A percentile compares a stretch with the other conserved stretches of the same genome.
Evolutionary conservation across 2,329 filamentous ascomycete genomes (phyloP).

Genomic region (Hypoxylon sp.): DNA sequence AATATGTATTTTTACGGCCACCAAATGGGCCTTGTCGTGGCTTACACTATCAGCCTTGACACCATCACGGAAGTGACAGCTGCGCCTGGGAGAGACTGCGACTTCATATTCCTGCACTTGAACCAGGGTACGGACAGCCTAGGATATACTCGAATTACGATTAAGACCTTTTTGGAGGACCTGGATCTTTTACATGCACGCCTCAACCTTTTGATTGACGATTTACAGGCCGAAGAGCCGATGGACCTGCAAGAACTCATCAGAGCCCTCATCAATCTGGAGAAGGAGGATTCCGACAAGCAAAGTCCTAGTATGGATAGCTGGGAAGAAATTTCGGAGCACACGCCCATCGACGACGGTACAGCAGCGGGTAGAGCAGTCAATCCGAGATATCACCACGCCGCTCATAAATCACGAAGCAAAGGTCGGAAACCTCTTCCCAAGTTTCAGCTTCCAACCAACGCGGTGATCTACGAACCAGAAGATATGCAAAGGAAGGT

Average conservation of each 20-base stretch:
- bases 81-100: conserved; percentile 88
- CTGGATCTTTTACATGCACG: conserved; percentile 83
- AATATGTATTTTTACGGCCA: conserved; percentile 98
- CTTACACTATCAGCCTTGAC: conserved; percentile 79
- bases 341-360: conserved; percentile 70
- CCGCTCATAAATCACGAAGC: conserved; percentile 53
- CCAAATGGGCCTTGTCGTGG: conserved; percentile 88
- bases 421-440: conserved; percentile 59
- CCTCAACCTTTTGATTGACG: conserved; percentile 86
- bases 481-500: conserved; percentile 81
- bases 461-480: conserved; percentile 86
- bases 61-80: conserved; percentile 90
- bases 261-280: conserved; percentile 78
- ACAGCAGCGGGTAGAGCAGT: conserved; percentile 57
- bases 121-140: conserved; percentile 71
- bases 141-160: conserved; percentile 78
- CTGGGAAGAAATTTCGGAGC: conserved; percentile 84
- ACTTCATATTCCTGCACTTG: conserved; percentile 89
- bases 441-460: conserved; percentile 84
- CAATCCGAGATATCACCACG: conserved; percentile 51
- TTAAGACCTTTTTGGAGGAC: conserved; percentile 94
- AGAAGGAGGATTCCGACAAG: conserved; percentile 68
- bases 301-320: conserved; percentile 83
- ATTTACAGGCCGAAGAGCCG: conserved; percentile 78
- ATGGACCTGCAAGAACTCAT: conserved; percentile 77